Conservation (phyloP, 139 green algal genomes). For the Coccomyxa sp. region DNA sequence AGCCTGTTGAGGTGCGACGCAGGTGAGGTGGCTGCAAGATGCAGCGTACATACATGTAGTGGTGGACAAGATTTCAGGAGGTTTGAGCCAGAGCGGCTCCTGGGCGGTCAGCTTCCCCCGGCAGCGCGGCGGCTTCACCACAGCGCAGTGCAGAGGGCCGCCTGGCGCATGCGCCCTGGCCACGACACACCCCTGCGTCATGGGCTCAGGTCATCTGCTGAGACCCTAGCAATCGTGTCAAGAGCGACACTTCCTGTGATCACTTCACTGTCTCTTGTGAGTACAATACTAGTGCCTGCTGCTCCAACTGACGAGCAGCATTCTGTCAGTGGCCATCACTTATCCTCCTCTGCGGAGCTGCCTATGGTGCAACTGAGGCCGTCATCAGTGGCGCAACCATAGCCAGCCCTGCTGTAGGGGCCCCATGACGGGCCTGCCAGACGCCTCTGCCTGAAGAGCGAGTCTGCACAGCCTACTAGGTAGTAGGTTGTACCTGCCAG, state of each 20-base stretch:
- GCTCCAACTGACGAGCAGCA: background rate
- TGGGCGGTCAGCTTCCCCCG: conserved; percentile 15
- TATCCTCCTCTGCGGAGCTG: too few relatives aligned
- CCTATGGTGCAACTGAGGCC: too few relatives aligned
- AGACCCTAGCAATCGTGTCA: background rate
- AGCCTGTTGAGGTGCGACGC: background rate
- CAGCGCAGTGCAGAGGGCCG: background rate
- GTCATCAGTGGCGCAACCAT: too few relatives aligned
- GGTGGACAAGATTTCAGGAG: background rate
- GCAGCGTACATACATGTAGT: conserved; percentile 7
- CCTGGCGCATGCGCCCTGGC: background rate
- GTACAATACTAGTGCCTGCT: background rate
- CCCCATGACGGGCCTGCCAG: too few relatives aligned
- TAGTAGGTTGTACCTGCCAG: background rate
- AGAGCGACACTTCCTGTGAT: background rate
- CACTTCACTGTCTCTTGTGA: background rate
- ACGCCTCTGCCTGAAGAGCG: too few relatives aligned
- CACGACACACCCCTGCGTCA: background rate
- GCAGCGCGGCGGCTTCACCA: background rate
- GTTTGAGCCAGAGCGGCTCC: background rate
- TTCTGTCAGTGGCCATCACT: too few relatives aligned
- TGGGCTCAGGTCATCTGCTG: background rate
- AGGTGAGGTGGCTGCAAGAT: conserved; percentile 16
- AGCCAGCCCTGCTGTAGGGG: too few relatives aligned
- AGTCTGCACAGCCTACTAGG: background rate